Evolutionary conservation across 2,329 filamentous ascomycete genomes (phyloP), one percentile per base, ranked within the genome.

Genomic region (Microthyrium microscopicum): DNA sequence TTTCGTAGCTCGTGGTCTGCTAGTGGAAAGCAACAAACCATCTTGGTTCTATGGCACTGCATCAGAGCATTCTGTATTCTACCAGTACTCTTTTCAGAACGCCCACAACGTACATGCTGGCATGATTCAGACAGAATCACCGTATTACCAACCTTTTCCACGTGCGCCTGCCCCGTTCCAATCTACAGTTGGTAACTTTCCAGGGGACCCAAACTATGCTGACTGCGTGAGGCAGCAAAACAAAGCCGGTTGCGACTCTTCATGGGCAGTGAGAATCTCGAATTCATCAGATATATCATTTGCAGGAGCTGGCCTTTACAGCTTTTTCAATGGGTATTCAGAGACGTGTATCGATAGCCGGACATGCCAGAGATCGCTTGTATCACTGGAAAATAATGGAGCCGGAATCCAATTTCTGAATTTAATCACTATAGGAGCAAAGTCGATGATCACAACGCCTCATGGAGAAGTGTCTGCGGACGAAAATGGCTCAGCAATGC

Each of bases 51-150:
- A 9, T 13, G 84, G 71, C 12, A 89, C 81, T 0, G 57, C 64
- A 1, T 66, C 66, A 4, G 70, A 75, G 50, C 70, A 75, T 48
- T 61, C 60, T 46, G 58, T 62, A 40, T 53, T 72, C 7, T 75
- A 74, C 57, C 85, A 94, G 62, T 93, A 92, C 61, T 80, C 92
- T 55, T 61, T 94, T 47, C 61, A 68, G 49, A 75, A 76, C 41
- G 80, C 84, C 2, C 64, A 72, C 47, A 77, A 85, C 48, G 66
- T 92, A 41, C 92, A 78, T 61, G 76, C 91, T 66, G 75, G 70
- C 8, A 59, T 81, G 33, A 82, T 92, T 46, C 85, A 94, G 59
- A 81, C 80, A 3, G 85, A 94, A 59, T 92, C 84, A 4, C 78
- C 84, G 20, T 83, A 81, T 43, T 53, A 51, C 21, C 81, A 92